Conservation (phyloP, 169 alveolate genomes). For the Eimeria maxima region DNA sequence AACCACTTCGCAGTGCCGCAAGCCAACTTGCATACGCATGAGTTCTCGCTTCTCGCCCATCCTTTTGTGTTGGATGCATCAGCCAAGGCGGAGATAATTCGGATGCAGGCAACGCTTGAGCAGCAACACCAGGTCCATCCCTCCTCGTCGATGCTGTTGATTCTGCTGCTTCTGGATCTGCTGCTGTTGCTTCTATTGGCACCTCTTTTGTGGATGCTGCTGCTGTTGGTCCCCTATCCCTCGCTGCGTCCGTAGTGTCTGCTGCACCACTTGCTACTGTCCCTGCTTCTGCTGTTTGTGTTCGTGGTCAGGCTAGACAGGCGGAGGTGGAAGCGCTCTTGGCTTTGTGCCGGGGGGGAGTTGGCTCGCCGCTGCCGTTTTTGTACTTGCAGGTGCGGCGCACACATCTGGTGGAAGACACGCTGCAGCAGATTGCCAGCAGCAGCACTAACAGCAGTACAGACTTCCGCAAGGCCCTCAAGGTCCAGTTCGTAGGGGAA, state of each 20-base stretch:
- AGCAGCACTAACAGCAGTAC: constrained; percentile 47
- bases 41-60: constrained; percentile 66
- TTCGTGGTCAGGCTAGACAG: constrained; percentile 41
- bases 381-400: constrained; percentile 82
- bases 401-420: constrained; percentile 83
- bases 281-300: background rate
- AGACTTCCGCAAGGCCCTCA: constrained; percentile 86
- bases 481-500: constrained; percentile 92
- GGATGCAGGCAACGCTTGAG: constrained; percentile 47
- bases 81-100: constrained; percentile 44
- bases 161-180: background rate
- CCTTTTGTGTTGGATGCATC: constrained; percentile 70
- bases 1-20: constrained; percentile 1
- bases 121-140: constrained; percentile 46
- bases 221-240: background rate
- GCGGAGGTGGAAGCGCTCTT: constrained; percentile 42
- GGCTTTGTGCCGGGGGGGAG: constrained; percentile 13
- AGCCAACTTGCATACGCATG: background rate
- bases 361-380: constrained; percentile 74
- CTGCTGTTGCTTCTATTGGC: background rate
- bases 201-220: background rate
- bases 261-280: background rate
- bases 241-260: background rate
- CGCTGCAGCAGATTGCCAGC: constrained; percentile 71
- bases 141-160: background rate